Percentiles rank a stretch among this genome's conserved stretches.
These are phyloP conservation scores for Aureobasidium sp. DNA, from an alignment of 2,329 filamentous ascomycete genomes.

Conservation along the genomic window DNA sequence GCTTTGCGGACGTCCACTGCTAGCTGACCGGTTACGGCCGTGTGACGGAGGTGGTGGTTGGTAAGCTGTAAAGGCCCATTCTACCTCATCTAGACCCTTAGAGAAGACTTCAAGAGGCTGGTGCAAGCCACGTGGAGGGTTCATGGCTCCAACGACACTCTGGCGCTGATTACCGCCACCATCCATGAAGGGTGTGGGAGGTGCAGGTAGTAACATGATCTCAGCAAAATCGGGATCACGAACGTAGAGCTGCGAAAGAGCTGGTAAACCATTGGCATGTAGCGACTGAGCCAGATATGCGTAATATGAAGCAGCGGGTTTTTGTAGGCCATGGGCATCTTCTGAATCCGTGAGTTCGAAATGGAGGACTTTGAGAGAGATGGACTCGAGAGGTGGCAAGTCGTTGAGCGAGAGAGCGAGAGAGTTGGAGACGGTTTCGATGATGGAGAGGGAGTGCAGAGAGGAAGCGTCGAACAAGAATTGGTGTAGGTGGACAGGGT, in stretches of 20 bases:
- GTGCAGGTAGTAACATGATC: conserved; percentile 63
- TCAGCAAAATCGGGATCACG: conserved; percentile 78
- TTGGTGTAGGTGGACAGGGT: conserved; percentile 51
- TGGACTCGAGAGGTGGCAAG: conserved; percentile 58
- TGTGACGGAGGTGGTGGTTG: conserved; percentile 38
- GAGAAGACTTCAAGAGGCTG: conserved; percentile 56
- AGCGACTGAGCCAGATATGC: conserved; percentile 79
- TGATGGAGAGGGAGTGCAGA: conserved; percentile 52
- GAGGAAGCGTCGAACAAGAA: conserved; percentile 50
- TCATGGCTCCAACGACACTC: conserved; percentile 4
- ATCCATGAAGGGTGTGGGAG: conserved; percentile 44
- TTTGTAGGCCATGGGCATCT: conserved; percentile 49
- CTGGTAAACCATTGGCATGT: conserved; percentile 64
- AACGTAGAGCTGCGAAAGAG: conserved; percentile 71
- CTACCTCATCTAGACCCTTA: conserved; percentile 58
- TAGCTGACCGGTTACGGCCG: conserved; percentile 29
- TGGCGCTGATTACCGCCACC: conserved; percentile 13
- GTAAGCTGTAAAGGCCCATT: conserved; percentile 59
- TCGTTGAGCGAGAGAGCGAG: conserved; percentile 40
- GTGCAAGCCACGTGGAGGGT: conserved; percentile 33
- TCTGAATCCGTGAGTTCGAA: conserved; percentile 68
- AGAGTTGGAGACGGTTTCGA: conserved; percentile 46
- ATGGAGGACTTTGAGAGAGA: conserved; percentile 62
- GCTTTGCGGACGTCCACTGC: conserved; percentile 37
- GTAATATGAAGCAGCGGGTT: conserved; percentile 60